phyloP scores from a whole-genome alignment of 2,329 filamentous ascomycete genomes.

The Aspergillus amoenus region DNA sequence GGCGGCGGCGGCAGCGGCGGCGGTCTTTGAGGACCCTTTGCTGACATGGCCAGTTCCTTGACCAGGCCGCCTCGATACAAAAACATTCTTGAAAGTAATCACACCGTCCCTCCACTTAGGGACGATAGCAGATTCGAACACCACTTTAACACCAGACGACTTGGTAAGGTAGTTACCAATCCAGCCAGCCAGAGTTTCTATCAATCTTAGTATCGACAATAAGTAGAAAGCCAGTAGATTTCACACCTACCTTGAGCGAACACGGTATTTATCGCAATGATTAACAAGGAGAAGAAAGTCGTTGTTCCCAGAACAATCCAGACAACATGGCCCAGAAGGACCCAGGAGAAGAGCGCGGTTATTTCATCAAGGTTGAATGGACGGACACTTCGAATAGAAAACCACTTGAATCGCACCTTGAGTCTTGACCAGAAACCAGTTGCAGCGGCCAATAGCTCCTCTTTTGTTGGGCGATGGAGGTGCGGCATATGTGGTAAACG shows the following conservation, averaged over 20 bases:
- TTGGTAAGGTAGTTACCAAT: slow-evolving; percentile 93
- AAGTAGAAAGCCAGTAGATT: slow-evolving; percentile 17
- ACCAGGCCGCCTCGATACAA: slow-evolving; percentile 86
- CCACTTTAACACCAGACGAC: slow-evolving; percentile 86
- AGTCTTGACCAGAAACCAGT: slow-evolving; percentile 90
- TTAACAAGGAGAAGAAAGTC: slow-evolving; percentile 90
- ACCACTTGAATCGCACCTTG: slow-evolving; percentile 94
- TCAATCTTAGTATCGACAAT: slow-evolving; percentile 17
- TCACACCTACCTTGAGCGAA: slow-evolving; percentile 75
- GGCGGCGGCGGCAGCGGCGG: slow-evolving; percentile 78
- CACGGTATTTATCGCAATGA: slow-evolving; percentile 91
- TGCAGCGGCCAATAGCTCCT: slow-evolving; percentile 86
- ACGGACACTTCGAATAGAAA: slow-evolving; percentile 87
- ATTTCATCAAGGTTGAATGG: slow-evolving; percentile 97
- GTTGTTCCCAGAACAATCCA: slow-evolving; percentile 98
- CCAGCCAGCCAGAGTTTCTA: slow-evolving; percentile 89
- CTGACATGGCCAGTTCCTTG: slow-evolving; percentile 78
- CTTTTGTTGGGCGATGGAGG: slow-evolving; percentile 80
- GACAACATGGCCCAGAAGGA: slow-evolving; percentile 85
- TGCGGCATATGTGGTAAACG: slow-evolving; percentile 71
- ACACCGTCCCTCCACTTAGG: slow-evolving; percentile 94
- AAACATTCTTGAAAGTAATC: slow-evolving; percentile 95
- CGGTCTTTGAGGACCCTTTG: slow-evolving; percentile 84
- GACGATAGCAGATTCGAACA: slow-evolving; percentile 97
- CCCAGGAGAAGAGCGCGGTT: slow-evolving; percentile 92